Conservation (phyloP, 2,329 filamentous ascomycete genomes). For the Aureobasidium sp. region DNA sequence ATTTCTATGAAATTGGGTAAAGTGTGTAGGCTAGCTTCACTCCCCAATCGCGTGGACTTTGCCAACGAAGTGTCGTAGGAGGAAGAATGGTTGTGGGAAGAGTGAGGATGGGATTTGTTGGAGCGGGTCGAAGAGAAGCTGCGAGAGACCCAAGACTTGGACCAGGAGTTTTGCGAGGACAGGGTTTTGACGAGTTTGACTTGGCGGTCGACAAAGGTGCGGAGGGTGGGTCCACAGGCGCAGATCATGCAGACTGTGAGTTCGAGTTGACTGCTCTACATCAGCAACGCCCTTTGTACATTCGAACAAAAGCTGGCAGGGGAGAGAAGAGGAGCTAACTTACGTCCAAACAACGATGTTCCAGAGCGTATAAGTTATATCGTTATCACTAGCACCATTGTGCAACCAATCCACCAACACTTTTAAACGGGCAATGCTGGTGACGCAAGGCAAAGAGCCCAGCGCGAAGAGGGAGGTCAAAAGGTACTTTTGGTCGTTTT, state of each 20-base stretch:
- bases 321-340: not conserved
- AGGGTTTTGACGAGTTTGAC: conserved; percentile 8
- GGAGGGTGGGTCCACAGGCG: conserved; percentile 11
- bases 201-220: conserved; percentile 14
- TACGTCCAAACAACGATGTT: conserved; percentile 10
- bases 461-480: conserved; percentile 45
- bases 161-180: not conserved
- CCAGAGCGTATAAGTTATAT: conserved; percentile 7
- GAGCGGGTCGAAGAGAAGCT: not conserved
- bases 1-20: conserved; percentile 3
- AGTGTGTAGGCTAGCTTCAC: not conserved
- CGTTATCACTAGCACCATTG: not conserved
- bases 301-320: no score
- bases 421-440: not conserved
- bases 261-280: not conserved
- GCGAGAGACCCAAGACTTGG: not conserved
- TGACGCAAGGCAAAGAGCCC: conserved; percentile 25
- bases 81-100: not conserved
- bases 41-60: not conserved
- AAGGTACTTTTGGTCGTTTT: conserved; percentile 46
- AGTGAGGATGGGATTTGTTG: not conserved
- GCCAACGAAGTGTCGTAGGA: not conserved
- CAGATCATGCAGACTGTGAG: conserved; percentile 15
- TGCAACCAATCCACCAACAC: conserved; percentile 7
- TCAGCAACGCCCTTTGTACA: no score